Percentiles rank a stretch among this genome's conserved stretches.
Conservation (phyloP, 2,329 filamentous ascomycete genomes). For the Septoria petroselini region DNA sequence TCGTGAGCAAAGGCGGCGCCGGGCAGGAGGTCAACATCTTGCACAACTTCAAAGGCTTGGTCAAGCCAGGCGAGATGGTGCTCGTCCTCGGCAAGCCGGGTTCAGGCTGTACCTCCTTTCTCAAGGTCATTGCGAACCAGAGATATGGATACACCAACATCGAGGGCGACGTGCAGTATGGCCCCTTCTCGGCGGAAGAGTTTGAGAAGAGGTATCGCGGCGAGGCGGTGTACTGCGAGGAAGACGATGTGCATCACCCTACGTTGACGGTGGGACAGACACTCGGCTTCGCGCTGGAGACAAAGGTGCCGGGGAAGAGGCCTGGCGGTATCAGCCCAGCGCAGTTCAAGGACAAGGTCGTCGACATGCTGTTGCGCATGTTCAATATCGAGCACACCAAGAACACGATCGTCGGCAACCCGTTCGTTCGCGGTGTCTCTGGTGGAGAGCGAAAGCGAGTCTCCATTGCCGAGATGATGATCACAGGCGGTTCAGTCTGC, state of each 20-base stretch:
- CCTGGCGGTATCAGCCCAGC: constrained; percentile 68
- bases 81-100: constrained; percentile 77
- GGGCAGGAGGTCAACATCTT: constrained; percentile 70
- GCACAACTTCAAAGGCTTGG: constrained; percentile 63
- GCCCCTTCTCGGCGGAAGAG: constrained; percentile 63
- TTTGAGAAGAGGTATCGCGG: constrained; percentile 71
- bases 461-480: constrained; percentile 50
- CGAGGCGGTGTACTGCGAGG: constrained; percentile 81
- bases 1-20: constrained; percentile 66
- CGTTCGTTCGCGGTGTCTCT: constrained; percentile 70
- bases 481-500: constrained; percentile 41
- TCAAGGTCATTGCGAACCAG: constrained; percentile 55
- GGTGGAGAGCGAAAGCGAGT: constrained; percentile 52
- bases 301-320: constrained; percentile 62
- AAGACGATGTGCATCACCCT: constrained; percentile 81
- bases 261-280: constrained; percentile 87
- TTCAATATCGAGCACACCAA: constrained; percentile 90
- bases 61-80: constrained; percentile 83
- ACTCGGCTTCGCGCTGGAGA: constrained; percentile 77
- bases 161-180: constrained; percentile 63
- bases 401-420: constrained; percentile 79
- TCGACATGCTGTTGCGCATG: constrained; percentile 76
- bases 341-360: constrained; percentile 73
- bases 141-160: constrained; percentile 59
- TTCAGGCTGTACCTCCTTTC: constrained; percentile 53